phyloP scores from a whole-genome alignment of 768 basidiomycete genomes.

The Cubamyces sp. region DNA sequence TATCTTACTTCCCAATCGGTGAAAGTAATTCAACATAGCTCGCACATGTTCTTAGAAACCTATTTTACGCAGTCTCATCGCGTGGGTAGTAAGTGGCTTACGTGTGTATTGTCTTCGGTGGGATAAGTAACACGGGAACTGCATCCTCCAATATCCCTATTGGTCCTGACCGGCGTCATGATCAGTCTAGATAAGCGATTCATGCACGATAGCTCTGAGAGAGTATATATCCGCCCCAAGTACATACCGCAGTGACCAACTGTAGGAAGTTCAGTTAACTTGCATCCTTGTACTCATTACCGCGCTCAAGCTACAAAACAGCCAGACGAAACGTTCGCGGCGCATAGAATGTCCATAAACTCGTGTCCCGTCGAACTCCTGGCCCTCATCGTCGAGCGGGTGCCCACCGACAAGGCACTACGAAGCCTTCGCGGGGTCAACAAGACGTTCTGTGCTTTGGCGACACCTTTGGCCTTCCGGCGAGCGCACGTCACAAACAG shows the following conservation, averaged over 20 bases:
- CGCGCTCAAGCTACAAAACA: too few species aligned
- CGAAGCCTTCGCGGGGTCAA: conserved; percentile 19
- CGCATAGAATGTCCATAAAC: conserved; percentile 4
- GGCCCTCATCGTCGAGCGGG: conserved; percentile 13
- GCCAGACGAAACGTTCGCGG: background rate
- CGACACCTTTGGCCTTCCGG: conserved; percentile 21
- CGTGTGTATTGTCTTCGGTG: background rate
- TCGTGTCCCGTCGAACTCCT: conserved; percentile 23
- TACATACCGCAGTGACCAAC: too few species aligned
- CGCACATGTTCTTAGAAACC: too few species aligned
- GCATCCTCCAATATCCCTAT: background rate
- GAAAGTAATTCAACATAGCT: background rate
- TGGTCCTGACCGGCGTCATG: background rate
- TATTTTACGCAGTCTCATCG: too few species aligned
- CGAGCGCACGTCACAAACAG: conserved; percentile 20
- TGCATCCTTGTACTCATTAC: too few species aligned
- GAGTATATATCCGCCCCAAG: too few species aligned
- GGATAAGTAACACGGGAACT: conserved; percentile 8
- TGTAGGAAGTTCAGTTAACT: too few species aligned
- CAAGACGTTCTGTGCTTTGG: conserved; percentile 20
- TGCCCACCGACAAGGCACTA: conserved; percentile 10
- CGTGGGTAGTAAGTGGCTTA: background rate
- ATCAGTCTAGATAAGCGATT: too few species aligned
- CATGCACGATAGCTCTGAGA: too few species aligned
- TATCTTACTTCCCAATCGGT: too few species aligned